These are phyloP conservation scores for Priceomyces medius DNA, from an alignment of 805 yeast species.

Conservation along the genomic window DNA sequence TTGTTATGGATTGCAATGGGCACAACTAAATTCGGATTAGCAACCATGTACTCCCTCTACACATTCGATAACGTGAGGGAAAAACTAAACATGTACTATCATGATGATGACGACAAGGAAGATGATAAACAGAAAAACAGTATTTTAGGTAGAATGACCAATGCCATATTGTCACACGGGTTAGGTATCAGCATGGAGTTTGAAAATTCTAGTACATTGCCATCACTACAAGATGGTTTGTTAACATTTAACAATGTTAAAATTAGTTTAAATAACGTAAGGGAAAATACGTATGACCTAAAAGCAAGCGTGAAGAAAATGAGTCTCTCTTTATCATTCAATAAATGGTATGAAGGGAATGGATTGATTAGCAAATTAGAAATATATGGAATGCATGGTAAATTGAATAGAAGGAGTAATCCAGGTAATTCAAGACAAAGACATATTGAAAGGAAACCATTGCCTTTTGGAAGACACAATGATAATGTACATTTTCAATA, in stretches of 20 bases:
- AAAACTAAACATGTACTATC: constrained; percentile 16
- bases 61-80: constrained; percentile 28
- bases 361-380: constrained; percentile 52
- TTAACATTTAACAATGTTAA: constrained; percentile 44
- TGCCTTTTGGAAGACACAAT: constrained; percentile 22
- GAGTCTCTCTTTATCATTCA: constrained; percentile 46
- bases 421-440: not conserved
- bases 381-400: constrained; percentile 48
- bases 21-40: constrained; percentile 55
- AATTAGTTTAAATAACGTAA: constrained; percentile 14
- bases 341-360: constrained; percentile 55
- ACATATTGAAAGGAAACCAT: constrained; percentile 17
- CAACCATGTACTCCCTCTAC: constrained; percentile 45
- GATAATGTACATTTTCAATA: constrained; percentile 32
- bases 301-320: constrained; percentile 41
- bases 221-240: constrained; percentile 51
- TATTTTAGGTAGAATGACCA: constrained; percentile 32
- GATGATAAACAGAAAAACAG: constrained; percentile 19
- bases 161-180: constrained; percentile 39
- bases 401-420: constrained; percentile 18
- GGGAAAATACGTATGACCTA: constrained; percentile 19
- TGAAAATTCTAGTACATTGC: constrained; percentile 37
- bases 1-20: constrained; percentile 55
- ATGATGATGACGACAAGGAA: constrained; percentile 21
- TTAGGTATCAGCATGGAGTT: constrained; percentile 37